phyloP scores from a whole-genome alignment of 1,284 basidiomycete species.

The Apiotrichum domesticum region DNA sequence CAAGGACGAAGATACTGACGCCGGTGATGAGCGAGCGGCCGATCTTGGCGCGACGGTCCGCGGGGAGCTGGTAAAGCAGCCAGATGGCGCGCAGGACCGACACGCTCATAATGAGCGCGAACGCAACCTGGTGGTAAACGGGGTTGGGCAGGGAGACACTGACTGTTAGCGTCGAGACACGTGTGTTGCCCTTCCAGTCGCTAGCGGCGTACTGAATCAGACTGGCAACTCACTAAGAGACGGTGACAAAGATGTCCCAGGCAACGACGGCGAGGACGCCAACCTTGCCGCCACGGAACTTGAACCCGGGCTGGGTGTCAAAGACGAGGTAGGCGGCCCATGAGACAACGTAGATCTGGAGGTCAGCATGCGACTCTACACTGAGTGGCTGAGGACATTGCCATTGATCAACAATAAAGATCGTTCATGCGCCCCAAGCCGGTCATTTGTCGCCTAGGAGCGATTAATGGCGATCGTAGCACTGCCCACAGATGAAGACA shows the following conservation, averaged over 20 bases:
- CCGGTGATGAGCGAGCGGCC: constrained; percentile 30
- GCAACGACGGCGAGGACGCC: constrained; percentile 31
- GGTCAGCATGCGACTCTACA: not conserved
- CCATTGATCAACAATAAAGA: too few relatives aligned
- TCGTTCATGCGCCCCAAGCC: too few relatives aligned
- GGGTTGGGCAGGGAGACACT: constrained; percentile 51
- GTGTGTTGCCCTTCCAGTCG: too few relatives aligned
- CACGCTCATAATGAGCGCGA: constrained; percentile 46
- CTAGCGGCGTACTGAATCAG: not conserved
- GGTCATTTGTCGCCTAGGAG: too few relatives aligned
- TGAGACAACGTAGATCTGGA: constrained; percentile 43
- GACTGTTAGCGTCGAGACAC: not conserved
- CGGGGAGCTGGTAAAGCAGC: constrained; percentile 32
- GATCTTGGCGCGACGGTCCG: constrained; percentile 22
- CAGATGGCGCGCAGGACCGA: constrained; percentile 32
- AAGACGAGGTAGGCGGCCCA: constrained; percentile 38
- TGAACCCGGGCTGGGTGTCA: constrained; percentile 37
- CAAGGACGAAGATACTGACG: constrained; percentile 40
- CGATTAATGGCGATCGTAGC: too few relatives aligned
- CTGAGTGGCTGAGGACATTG: too few relatives aligned
- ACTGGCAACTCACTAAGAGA: constrained; percentile 42
- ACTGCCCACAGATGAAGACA: too few relatives aligned
- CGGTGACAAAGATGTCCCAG: constrained; percentile 40
- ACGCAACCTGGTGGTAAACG: constrained; percentile 53
- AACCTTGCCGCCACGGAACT: constrained; percentile 29